Base-by-base conservation (phyloP, 192 early-diverging fungal species). In the Mortierella claussenii region DNA sequence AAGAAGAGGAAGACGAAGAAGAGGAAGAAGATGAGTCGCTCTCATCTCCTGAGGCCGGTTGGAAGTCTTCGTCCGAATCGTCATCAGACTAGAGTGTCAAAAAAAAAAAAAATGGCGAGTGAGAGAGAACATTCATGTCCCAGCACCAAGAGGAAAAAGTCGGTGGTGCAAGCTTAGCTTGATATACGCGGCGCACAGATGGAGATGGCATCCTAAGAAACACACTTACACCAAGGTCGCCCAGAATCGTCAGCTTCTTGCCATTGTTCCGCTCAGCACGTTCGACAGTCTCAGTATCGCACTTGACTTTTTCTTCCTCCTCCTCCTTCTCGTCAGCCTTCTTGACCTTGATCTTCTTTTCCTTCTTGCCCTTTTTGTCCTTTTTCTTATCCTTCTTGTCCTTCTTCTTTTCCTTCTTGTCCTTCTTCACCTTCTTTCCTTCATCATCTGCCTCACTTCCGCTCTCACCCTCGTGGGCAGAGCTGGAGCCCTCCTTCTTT, bases 11-110 rank as follows among this genome's bases (percentile, higher is more conserved):
- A n/a, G n/a, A n/a, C n/a, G n/a, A n/a, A n/a, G n/a, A n/a, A n/a
- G n/a, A n/a, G n/a, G n/a, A n/a, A n/a, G n/a, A 67, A 0, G 65
- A 68, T 21, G 26, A 44, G 47, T 33, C 60, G 34, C 31, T 56
- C n/a, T 63, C 68, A 5, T 33, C 40, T 8, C 37, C 60, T 7
- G 28, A 49, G 26, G 44, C 46, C 23, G 52, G 58, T 24, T 70
- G 33, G 55, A 36, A 63, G 21, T 74, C 69, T n/a, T 65, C 60
- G 18, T 74, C 69, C 3, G 69, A 74, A 21, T 74, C 69, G 26
- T 59, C 61, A 55, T 74, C 69, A 24, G 69, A 74, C 69, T 74
- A 65, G 23, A 36, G 9, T 12, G 30, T n/a, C 26, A 12, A 45
- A 48, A 63, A 32, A 44, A 53, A 9, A 27, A 18, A 20, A 24